Evolutionary conservation across 202 grass and related monocot genomes (phyloP).

Genomic region (Carex arenaria): DNA sequence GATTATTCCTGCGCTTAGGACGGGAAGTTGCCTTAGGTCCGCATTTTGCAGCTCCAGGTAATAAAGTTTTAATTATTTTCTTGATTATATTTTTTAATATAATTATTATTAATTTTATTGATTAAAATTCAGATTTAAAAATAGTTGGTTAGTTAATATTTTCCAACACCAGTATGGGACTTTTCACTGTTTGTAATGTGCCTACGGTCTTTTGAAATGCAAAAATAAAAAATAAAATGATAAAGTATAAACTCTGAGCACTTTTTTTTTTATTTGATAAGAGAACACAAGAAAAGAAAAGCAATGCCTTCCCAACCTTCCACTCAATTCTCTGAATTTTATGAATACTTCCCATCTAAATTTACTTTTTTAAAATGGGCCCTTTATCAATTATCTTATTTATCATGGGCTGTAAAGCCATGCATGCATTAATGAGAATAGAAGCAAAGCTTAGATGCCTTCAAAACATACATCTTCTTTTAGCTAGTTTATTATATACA

Average conservation of each 20-base stretch:
- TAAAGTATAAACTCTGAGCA: background rate
- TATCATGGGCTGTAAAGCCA: conserved; percentile 7
- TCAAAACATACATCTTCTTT: background rate
- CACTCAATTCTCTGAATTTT: conserved; percentile 3
- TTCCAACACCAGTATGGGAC: too few species aligned
- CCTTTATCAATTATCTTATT: background rate
- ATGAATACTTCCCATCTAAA: background rate
- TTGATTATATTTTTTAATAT: too few species aligned
- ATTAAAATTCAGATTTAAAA: too few species aligned
- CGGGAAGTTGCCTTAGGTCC: too few species aligned
- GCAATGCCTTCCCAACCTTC: conserved; percentile 14
- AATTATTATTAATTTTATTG: too few species aligned
- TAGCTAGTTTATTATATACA: background rate
- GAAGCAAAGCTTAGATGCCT: conserved; percentile 16
- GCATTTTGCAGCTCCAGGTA: too few species aligned
- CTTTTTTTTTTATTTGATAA: background rate
- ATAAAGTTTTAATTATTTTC: too few species aligned
- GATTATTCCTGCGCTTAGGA: too few species aligned
- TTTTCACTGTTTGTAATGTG: too few species aligned
- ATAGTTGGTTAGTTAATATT: too few species aligned
- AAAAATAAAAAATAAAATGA: too few species aligned
- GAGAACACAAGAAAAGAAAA: background rate
- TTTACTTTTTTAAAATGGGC: background rate
- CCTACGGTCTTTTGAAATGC: too few species aligned
- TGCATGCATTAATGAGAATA: background rate